Evolutionary conservation across 1,139 yeast genomes (phyloP).

Genomic region (Geotrichum phurueaensis): DNA sequence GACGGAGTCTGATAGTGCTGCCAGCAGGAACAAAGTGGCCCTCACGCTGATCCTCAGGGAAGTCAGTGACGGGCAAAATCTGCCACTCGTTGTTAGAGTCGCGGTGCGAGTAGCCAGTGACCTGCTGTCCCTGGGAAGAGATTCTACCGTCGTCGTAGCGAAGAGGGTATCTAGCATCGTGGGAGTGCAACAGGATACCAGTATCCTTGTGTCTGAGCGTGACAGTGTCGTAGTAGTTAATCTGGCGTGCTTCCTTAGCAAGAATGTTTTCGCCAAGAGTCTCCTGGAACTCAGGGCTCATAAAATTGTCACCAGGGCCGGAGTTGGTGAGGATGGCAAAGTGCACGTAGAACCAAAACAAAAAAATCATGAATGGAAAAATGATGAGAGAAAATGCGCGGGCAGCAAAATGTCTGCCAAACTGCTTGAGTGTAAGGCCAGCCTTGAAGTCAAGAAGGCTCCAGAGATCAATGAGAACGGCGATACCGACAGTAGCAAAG

Average conservation of each 20-base stretch:
- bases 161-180: conserved; percentile 65
- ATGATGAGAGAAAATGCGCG: conserved; percentile 68
- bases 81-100: conserved; percentile 84
- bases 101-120: conserved; percentile 56
- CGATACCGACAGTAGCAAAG: conserved; percentile 76
- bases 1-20: conserved; percentile 73
- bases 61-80: conserved; percentile 58
- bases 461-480: conserved; percentile 86
- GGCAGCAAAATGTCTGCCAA: conserved; percentile 67
- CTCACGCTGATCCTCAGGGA: conserved; percentile 36
- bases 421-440: conserved; percentile 57
- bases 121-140: conserved; percentile 93
- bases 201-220: conserved; percentile 77
- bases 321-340: conserved; percentile 73
- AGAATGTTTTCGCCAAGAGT: conserved; percentile 71
- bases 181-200: conserved; percentile 75
- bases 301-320: conserved; percentile 93
- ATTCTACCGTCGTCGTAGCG: conserved; percentile 95
- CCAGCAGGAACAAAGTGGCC: conserved; percentile 52
- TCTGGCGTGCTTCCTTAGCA: conserved; percentile 62
- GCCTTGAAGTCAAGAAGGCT: conserved; percentile 63
- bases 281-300: conserved; percentile 92
- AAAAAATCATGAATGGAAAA: conserved; percentile 73
- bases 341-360: conserved; percentile 92
- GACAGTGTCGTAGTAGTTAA: conserved; percentile 68